Percentiles rank a stretch among this genome's conserved stretches.
These are phyloP conservation scores for Flaveria brownii DNA, from an alignment of 129 eudicot species.

Conservation along the genomic window DNA sequence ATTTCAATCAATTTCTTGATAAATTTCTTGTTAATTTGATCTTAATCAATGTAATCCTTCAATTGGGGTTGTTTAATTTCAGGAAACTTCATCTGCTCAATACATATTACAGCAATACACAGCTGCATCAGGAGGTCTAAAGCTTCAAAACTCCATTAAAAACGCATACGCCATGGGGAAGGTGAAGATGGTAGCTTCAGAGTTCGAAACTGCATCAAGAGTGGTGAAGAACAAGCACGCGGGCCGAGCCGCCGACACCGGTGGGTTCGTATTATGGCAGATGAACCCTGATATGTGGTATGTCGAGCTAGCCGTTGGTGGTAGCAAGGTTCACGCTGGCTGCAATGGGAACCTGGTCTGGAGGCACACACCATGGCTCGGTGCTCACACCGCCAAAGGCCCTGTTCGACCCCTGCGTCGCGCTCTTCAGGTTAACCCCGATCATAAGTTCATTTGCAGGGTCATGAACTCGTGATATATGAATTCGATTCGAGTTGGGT, in stretches of 20 bases:
- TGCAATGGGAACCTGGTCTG: conserved; percentile 88
- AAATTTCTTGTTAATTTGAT: no score
- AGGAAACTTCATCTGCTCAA: conserved; percentile 95
- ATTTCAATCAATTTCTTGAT: no score
- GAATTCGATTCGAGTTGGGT: no score
- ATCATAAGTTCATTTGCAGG: no score
- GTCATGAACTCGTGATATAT: no score
- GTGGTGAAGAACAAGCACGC: conserved; percentile 59
- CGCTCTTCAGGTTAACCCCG: conserved; percentile 62
- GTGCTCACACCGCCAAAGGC: conserved; percentile 89
- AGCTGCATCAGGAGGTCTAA: conserved; percentile 87
- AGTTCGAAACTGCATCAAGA: conserved; percentile 72
- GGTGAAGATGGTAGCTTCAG: conserved; percentile 77
- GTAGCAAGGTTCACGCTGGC: conserved; percentile 90
- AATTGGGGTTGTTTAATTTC: conserved; percentile 13
- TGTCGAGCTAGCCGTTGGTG: conserved; percentile 89
- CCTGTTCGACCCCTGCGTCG: conserved; percentile 87
- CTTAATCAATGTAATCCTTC: no score
- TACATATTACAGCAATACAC: conserved; percentile 86
- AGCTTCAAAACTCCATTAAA: conserved; percentile 64
- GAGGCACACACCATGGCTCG: conserved; percentile 96
- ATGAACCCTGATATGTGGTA: conserved; percentile 97
- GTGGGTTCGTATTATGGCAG: conserved; percentile 88
- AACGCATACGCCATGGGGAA: conserved; percentile 90
- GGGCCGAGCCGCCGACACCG: conserved; percentile 63